Evolutionary conservation across 331 rosid genomes (phyloP).

Genomic region (Quercus phellos): DNA sequence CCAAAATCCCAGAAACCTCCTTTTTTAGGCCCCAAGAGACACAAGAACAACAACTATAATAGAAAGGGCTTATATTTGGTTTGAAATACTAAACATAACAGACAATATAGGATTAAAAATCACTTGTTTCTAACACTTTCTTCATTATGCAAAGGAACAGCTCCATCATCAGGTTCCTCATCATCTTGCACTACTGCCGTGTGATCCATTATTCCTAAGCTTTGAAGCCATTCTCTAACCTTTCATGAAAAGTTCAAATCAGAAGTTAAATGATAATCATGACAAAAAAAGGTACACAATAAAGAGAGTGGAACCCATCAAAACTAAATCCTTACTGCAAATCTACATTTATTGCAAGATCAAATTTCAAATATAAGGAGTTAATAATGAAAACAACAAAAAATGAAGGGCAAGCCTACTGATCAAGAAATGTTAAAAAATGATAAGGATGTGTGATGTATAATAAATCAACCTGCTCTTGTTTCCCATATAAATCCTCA

Average conservation of each 20-base stretch:
- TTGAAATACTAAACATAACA: not conserved
- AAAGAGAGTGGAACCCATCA: conserved; percentile 11
- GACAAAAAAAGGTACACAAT: not conserved
- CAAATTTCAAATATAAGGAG: not conserved
- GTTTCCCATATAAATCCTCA: conserved; percentile 78
- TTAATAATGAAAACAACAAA: not conserved
- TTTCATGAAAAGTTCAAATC: conserved; percentile 17
- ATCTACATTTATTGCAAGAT: conserved; percentile 4
- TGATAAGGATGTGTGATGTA: not conserved
- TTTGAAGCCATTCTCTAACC: conserved; percentile 98
- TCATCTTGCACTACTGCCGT: conserved; percentile 63
- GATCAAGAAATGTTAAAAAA: not conserved
- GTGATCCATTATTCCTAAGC: conserved; percentile 71
- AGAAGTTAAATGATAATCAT: conserved; percentile 18
- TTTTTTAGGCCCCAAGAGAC: conserved; percentile 5
- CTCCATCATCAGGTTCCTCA: conserved; percentile 82
- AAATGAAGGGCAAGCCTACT: not conserved
- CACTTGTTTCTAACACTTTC: conserved; percentile 66
- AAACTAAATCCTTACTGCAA: not conserved
- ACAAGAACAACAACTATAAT: not conserved
- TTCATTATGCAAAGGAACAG: conserved; percentile 60
- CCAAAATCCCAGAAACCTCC: conserved; percentile 9
- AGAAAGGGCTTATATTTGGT: conserved; percentile 4
- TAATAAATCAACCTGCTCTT: conserved; percentile 70
- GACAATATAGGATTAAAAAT: not conserved